Evolutionary conservation across 1,284 basidiomycete genomes (phyloP).

Genomic region (Naganishia sp.): DNA sequence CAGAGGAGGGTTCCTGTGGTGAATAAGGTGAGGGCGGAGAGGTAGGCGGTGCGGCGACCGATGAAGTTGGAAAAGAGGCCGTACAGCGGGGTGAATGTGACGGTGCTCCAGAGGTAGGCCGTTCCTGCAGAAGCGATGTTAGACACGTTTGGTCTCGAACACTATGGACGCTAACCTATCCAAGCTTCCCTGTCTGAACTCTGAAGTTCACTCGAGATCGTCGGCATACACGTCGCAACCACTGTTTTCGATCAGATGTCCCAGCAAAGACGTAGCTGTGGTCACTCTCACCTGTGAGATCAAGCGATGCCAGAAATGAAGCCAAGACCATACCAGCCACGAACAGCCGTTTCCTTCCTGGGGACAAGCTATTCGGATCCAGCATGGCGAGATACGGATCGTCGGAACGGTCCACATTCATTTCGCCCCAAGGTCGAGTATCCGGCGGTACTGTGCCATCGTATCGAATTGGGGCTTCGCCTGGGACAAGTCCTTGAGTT

Average conservation of each 20-base stretch:
- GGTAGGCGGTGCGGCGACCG: conserved; percentile 38
- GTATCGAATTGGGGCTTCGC: not conserved
- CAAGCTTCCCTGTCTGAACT: conserved; percentile 40
- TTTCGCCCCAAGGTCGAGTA: not conserved
- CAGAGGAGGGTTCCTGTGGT: conserved; percentile 39
- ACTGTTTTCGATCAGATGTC: conserved; percentile 27
- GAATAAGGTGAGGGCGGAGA: conserved; percentile 39
- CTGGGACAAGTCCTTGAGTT: conserved; percentile 1
- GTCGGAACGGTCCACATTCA: not conserved
- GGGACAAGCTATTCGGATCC: conserved; percentile 17
- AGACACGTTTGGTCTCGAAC: not conserved
- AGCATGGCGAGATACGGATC: conserved; percentile 4
- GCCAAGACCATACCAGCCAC: conserved; percentile 38
- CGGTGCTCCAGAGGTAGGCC: conserved; percentile 41
- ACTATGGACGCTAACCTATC: conserved; percentile 35
- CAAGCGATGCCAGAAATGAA: conserved; percentile 37
- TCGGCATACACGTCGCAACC: conserved; percentile 42
- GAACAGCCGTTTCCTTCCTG: conserved; percentile 34
- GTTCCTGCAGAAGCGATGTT: conserved; percentile 29
- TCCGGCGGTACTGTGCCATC: not conserved
- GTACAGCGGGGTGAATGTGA: conserved; percentile 43
- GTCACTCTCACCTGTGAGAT: conserved; percentile 38
- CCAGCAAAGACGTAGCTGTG: not conserved
- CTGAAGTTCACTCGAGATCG: conserved; percentile 39
- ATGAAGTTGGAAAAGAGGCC: conserved; percentile 40